Evolutionary conservation across 345 rosid species (phyloP).

Genomic region (Heritiera littoralis): DNA sequence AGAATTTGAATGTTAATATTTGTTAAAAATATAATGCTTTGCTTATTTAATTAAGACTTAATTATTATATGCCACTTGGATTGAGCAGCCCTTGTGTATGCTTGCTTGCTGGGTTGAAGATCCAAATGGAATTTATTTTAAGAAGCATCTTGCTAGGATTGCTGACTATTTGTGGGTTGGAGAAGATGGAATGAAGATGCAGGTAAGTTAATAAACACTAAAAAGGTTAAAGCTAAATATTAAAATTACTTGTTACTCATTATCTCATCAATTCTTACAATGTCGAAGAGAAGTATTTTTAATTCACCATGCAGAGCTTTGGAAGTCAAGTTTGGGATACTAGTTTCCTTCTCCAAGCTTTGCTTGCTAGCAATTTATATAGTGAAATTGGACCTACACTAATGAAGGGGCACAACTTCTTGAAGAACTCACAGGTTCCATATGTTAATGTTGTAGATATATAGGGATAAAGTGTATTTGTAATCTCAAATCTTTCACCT

Average conservation of each 20-base stretch:
- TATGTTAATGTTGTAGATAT: not conserved
- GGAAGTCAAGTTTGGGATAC: slow-evolving; percentile 75
- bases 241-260: too few species aligned
- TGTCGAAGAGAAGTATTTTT: not conserved
- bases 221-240: too few species aligned
- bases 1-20: not conserved
- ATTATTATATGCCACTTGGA: not conserved
- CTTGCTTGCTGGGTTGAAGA: slow-evolving; percentile 77
- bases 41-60: not conserved
- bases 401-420: slow-evolving; percentile 65
- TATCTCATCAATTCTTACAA: too few species aligned
- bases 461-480: too few species aligned
- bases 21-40: not conserved
- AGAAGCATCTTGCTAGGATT: slow-evolving; percentile 65
- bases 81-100: slow-evolving; percentile 39
- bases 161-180: slow-evolving; percentile 64
- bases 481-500: too few species aligned
- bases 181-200: slow-evolving; percentile 75
- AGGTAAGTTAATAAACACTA: slow-evolving; percentile 15
- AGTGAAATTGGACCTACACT: slow-evolving; percentile 59
- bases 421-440: slow-evolving; percentile 74
- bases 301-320: slow-evolving; percentile 28
- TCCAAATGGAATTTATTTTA: slow-evolving; percentile 50
- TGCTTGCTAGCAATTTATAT: slow-evolving; percentile 49
- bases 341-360: slow-evolving; percentile 28